Evolutionary conservation across 352 stramenopile species (phyloP).

Genomic region (Phytophthora capsici): DNA sequence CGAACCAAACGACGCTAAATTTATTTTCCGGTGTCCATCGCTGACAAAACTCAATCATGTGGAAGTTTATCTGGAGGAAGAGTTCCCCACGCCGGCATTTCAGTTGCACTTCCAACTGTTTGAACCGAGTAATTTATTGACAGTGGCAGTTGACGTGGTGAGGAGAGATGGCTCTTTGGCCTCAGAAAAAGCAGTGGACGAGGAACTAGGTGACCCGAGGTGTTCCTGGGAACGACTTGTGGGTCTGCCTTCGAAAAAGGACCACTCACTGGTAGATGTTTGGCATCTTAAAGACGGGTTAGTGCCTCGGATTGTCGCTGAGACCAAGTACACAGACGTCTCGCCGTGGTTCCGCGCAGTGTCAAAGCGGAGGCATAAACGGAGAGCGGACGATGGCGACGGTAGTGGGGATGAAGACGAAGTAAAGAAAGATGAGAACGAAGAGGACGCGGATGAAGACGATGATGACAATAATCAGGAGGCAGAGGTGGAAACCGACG

Average conservation of each 20-base stretch:
- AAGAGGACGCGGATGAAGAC: conserved; percentile 64
- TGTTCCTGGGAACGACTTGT: conserved; percentile 68
- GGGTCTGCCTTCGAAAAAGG: conserved; percentile 52
- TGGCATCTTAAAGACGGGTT: conserved; percentile 70
- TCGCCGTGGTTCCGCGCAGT: conserved; percentile 62
- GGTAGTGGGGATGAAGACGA: conserved; percentile 52
- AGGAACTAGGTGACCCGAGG: conserved; percentile 48
- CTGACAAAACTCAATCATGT: conserved; percentile 63
- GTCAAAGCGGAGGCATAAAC: conserved; percentile 44
- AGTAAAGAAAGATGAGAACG: conserved; percentile 61
- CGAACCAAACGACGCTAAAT: conserved; percentile 61
- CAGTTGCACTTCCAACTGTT: conserved; percentile 61
- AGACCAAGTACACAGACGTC: conserved; percentile 73
- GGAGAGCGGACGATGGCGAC: conserved; percentile 48
- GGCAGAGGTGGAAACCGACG: conserved; percentile 51
- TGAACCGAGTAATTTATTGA: conserved; percentile 49
- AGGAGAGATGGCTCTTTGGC: conserved; percentile 28
- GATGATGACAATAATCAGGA: conserved; percentile 62
- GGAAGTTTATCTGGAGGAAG: conserved; percentile 71
- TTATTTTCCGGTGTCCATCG: conserved; percentile 69
- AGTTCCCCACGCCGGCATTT: conserved; percentile 47
- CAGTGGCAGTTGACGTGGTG: conserved; percentile 57
- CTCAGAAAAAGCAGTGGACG: background rate
- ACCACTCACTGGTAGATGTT: conserved; percentile 79
- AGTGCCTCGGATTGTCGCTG: conserved; percentile 57